Evolutionary conservation across 2,329 filamentous ascomycete species (phyloP), one percentile per base, ranked within the genome.

Genomic region (Phialemoniopsis sp.): DNA sequence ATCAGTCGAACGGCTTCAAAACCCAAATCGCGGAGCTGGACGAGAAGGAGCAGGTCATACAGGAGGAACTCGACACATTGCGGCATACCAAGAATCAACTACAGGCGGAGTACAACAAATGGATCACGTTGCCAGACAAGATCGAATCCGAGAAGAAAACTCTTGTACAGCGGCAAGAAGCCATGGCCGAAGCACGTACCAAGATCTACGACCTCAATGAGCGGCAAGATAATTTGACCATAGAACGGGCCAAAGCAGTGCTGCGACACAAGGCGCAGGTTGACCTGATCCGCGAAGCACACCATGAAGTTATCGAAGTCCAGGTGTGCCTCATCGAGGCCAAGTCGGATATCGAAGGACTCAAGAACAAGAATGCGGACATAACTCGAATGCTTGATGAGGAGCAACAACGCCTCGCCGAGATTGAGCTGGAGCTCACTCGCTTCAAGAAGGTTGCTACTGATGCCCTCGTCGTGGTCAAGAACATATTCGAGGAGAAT

Each of bases 321-420:
- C 76, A 87, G 48, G 72, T 96, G 33, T 72, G 80, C 44, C 66
- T 77, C 1, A 76, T 94, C 21, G 93, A 98, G 66, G 90, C 89
- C 2, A 60, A 71, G n/a, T 96, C 89, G 0, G 93, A 98, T 52
- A 61, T 85, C 3, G 71, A 79, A 33, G 76, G 77, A 6, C 68
- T 96, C n/a, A 76, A 78, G 50, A 66, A 68, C 13, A 81, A 82
- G 42, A 88, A 89, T 49, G 51, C 59, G 8, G 69, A 78, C 35
- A 78, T 89, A 42, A 69, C 73, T 39, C 55, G 67, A 32, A 60
- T 63, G 32, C 66, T 85, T 4, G 67, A 75, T 16, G 56, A 62
- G 9, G 71, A 68, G 49, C 63, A 64, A 43, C 46, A 51, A 7
- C 64, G 65, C 18, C 56, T 76, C 8, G 39, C 47, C 8, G 44